A percentile compares a stretch with the other conserved stretches of the same genome.
Conservation (phyloP, 2,329 filamentous ascomycete genomes). For the Zopfia rhizophila region DNA sequence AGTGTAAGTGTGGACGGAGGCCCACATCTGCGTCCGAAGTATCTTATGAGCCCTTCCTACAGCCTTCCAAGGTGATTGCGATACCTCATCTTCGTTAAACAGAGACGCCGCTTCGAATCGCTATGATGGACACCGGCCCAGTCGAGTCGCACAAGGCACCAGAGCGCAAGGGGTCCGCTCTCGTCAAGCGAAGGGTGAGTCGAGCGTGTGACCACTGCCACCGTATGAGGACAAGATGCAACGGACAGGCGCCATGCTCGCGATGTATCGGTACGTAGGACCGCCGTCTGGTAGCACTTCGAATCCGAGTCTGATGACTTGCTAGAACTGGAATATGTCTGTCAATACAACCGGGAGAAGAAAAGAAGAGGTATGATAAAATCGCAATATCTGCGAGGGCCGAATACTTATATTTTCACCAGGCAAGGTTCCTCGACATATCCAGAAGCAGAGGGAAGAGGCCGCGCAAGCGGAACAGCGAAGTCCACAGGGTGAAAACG, state of each 20-base stretch:
- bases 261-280: conserved; percentile 81
- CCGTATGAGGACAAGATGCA: conserved; percentile 91
- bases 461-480: conserved; percentile 35
- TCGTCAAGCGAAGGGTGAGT: conserved; percentile 86
- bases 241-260: conserved; percentile 89
- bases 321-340: conserved; percentile 84
- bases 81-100: conserved; percentile 13
- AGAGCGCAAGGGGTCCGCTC: conserved; percentile 60
- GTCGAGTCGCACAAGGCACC: conserved; percentile 38
- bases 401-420: conserved; percentile 59
- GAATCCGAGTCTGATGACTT: conserved; percentile 21
- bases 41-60: conserved; percentile 48
- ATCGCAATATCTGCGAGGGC: too few relatives aligned
- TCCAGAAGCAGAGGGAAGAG: conserved; percentile 51
- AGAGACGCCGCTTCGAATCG: conserved; percentile 16
- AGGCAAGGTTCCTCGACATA: conserved; percentile 51
- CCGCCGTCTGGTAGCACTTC: neutral
- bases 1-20: conserved; percentile 43
- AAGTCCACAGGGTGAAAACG: conserved; percentile 40
- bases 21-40: conserved; percentile 48
- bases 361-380: conserved; percentile 96
- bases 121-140: conserved; percentile 40
- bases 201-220: conserved; percentile 96
- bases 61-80: conserved; percentile 32
- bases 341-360: conserved; percentile 89